Conservation (phyloP, 345 rosid genomes). For the Nephelium lappaceum region DNA sequence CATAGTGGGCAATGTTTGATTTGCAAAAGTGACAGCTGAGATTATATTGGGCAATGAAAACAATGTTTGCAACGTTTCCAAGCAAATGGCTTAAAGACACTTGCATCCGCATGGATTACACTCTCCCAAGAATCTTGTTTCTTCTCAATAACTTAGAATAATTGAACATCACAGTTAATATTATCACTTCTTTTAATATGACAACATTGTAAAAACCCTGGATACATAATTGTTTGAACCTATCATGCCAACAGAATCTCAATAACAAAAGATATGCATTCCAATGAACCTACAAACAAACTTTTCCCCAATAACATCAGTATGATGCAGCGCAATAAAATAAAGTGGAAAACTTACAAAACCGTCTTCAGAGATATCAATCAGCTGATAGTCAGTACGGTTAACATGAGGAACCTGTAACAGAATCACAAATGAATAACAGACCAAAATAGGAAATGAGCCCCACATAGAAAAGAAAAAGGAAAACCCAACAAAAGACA, state of each 20-base stretch:
- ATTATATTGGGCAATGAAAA: not conserved
- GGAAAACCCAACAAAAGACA: not conserved
- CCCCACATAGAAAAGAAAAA: not conserved
- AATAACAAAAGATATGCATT: not conserved
- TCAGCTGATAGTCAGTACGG: slow-evolving; percentile 74
- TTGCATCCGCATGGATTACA: not conserved
- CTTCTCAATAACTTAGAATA: not conserved
- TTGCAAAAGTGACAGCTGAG: not conserved
- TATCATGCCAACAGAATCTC: not conserved
- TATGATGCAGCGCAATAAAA: not conserved
- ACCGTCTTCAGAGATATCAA: slow-evolving; percentile 82
- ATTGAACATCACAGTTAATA: not conserved
- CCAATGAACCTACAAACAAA: not conserved
- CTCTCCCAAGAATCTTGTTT: not conserved
- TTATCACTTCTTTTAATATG: not conserved
- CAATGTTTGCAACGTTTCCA: not conserved
- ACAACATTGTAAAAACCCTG: not conserved
- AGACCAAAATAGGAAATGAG: slow-evolving; percentile 15
- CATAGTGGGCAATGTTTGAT: not conserved
- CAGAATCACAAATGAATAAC: not conserved
- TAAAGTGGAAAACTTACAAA: slow-evolving; percentile 50
- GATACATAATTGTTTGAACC: not conserved
- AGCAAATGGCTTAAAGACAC: not conserved
- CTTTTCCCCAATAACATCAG: not conserved
- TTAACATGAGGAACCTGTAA: slow-evolving; percentile 72